Percentiles rank a stretch among this genome's conserved stretches.
These are phyloP conservation scores for Kodamaea arcana DNA, from an alignment of 1,139 yeast species.

Conservation along the genomic window DNA sequence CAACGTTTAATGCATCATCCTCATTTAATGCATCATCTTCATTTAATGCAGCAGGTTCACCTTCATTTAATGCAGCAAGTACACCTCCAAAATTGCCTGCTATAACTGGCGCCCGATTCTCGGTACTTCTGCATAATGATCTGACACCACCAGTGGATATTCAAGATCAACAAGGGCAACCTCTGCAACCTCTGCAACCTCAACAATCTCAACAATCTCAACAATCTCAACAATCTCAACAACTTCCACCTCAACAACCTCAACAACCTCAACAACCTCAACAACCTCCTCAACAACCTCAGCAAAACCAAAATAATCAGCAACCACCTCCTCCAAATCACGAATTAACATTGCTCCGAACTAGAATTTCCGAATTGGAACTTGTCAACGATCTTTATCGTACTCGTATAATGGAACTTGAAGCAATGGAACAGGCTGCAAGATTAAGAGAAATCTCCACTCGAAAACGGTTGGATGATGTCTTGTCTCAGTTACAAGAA, in stretches of 20 bases:
- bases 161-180: constrained; percentile 1
- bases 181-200: constrained; percentile 2
- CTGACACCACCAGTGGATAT: constrained; percentile 6
- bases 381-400: constrained; percentile 83
- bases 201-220: constrained; percentile 13
- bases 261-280: constrained; percentile 12
- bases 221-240: constrained; percentile 11
- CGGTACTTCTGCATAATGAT: background rate
- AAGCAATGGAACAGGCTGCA: constrained; percentile 61
- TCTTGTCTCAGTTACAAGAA: constrained; percentile 14
- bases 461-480: constrained; percentile 48
- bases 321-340: constrained; percentile 16
- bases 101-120: constrained; percentile 10
- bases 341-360: constrained; percentile 54
- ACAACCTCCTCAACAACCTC: constrained; percentile 14
- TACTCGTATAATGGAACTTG: constrained; percentile 77
- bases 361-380: constrained; percentile 85
- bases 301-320: constrained; percentile 1
- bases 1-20: no score
- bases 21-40: no score
- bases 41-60: no score
- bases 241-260: constrained; percentile 13
- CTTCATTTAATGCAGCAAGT: no score
- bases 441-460: constrained; percentile 48
- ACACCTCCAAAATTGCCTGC: constrained; percentile 36